Evolutionary conservation across 1,284 basidiomycete genomes (phyloP), one percentile per base, ranked within the genome.

Genomic region (Pseudozyma sp.): DNA sequence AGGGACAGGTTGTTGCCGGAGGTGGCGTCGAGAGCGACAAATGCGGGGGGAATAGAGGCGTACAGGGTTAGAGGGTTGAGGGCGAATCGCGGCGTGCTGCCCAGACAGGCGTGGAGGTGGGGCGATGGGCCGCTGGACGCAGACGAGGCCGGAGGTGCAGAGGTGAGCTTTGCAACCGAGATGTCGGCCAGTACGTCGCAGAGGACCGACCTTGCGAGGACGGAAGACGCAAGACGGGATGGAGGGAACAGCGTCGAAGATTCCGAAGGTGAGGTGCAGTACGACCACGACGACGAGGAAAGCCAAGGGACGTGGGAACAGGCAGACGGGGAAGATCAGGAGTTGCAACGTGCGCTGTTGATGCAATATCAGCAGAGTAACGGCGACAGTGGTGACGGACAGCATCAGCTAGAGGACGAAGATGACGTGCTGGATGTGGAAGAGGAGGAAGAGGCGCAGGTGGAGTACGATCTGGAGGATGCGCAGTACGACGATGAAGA

Each of bases 1-100:
- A 39, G 67, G 10, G 66, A 69, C 52, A 17, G 66, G 10, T 3
- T 69, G 31, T 17, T 69, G 31, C 62, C 71, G 1, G 43, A 58
- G n/a, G 48, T 68, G 4, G 61, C 65, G 1, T 62, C 64, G 13
- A 37, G 64, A 7, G 51, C 33, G 2, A 46, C 34, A 0, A 46
- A 42, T 30, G 53, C 57, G 7, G 37, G 34, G 8, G 54, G 57
- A 5, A 54, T 66, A 5, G 58, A 59, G 44, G 35, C 50, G 49
- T 74, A 74, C 31, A n/a, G 19, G 11, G 62, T 74, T 4, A 17
- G 66, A 19, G 62, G 70, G 0, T 11, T 61, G 43, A 47, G 70
- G 24, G 58, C 57, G 0, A 64, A 69, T 13, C 52, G 34, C 9
- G 66, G 67, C 2, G 7, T 66, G 29, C 10, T 74, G n/a, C 67